Evolutionary conservation across 2,329 filamentous ascomycete species (phyloP), one percentile per base, ranked within the genome.

Genomic region (Calonectria pseudoturangicola): DNA sequence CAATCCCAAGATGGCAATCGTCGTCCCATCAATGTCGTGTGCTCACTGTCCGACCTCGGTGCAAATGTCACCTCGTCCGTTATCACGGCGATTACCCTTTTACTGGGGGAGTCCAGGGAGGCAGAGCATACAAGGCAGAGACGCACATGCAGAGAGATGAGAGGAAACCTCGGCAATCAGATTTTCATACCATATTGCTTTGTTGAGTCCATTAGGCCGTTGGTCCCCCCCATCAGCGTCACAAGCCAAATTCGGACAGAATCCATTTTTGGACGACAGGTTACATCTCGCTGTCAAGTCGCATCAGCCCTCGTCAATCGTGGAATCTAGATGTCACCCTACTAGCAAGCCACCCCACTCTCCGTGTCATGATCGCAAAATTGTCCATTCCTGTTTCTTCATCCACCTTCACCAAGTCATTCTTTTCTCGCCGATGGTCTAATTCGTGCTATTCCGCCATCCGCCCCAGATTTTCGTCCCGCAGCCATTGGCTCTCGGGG

Each of bases 31-130:
- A 56, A 56, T 66, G 33, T 66, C 68, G 48, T 70, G 33, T 63
- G 66, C 36, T 39, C 30, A 67, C 28, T 50, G 68, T 68, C 72
- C 74, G 50, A 71, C 75, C 48, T 75, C 75, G 74, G 77, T 45
- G 43, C 51, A 54, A 41, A 39, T 56, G 45, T 41, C 64, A 66
- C 43, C 43, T 28, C 30, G 16, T 43, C 28, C 39, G 64, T 30
- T 25, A 47, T 56, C 47, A 54, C 56, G 39, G 27, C 58, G 39
- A 41, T 33, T 48, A 28, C 60, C 21, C 36, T 43, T 16, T 43
- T 25, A 27, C 18, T 27, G 30, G 28, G 15, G 18, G 33, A 60
- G 41, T 16, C 21, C 33, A 39, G n/a, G 9, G 7, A 13, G 33
- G 33, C 3, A 36, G 33, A 21, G 30, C 30, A 33, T 3, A 36